Conservation (phyloP, 805 yeast genomes). For the Candida sakaeoensis region DNA sequence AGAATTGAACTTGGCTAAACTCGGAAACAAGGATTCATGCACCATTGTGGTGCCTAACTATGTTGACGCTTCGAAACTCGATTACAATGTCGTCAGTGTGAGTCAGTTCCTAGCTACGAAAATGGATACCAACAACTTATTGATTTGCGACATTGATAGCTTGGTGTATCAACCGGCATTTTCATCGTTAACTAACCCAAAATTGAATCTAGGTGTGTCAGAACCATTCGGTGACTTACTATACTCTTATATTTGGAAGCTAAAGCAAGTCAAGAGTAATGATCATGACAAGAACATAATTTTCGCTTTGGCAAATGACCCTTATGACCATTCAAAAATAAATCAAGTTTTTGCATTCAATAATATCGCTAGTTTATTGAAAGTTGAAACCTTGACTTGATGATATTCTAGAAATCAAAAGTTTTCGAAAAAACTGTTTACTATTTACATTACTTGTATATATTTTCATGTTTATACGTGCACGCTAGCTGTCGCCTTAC, state of each 20-base stretch:
- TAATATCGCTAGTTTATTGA: constrained; percentile 3
- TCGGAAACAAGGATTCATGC: constrained; percentile 7
- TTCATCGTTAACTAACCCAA: background rate
- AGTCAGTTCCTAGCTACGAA: constrained; percentile 15
- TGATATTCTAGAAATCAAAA: background rate
- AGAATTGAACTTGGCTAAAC: background rate
- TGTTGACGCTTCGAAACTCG: constrained; percentile 6
- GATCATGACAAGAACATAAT: background rate
- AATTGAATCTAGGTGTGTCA: constrained; percentile 15
- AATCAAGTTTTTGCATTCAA: constrained; percentile 6
- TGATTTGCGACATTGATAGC: constrained; percentile 18
- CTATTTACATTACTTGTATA: background rate
- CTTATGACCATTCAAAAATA: background rate
- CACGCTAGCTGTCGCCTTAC: background rate
- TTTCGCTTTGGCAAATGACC: constrained; percentile 1
- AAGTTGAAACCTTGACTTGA: background rate
- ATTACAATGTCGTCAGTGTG: constrained; percentile 9
- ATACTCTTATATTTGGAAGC: constrained; percentile 15
- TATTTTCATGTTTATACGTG: background rate
- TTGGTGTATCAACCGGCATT: constrained; percentile 21
- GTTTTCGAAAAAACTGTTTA: background rate
- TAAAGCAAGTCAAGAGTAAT: background rate
- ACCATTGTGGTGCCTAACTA: constrained; percentile 17
- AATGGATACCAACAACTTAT: constrained; percentile 11
- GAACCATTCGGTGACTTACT: constrained; percentile 20